These are phyloP conservation scores for Kazachstania taianensis DNA, from an alignment of 805 yeast species.

Conservation along the genomic window DNA sequence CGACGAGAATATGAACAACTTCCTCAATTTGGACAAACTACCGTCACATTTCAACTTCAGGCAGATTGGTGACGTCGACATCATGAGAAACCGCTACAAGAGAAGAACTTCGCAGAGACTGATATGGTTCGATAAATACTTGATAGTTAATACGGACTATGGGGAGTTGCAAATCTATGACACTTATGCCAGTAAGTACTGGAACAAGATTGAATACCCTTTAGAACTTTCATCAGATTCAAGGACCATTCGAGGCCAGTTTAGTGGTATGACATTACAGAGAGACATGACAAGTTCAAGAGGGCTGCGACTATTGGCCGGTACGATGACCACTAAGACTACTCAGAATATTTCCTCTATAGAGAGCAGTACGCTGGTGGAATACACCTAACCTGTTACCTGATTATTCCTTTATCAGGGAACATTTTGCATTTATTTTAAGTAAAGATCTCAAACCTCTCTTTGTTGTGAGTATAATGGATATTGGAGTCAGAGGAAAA, in stretches of 20 bases:
- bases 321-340: conserved; percentile 9
- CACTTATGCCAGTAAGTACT: conserved; percentile 12
- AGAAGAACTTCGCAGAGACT: conserved; percentile 21
- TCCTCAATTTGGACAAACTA: background rate
- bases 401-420: no score
- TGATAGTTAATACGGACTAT: conserved; percentile 20
- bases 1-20: conserved; percentile 1
- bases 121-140: conserved; percentile 13
- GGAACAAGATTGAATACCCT: conserved; percentile 18
- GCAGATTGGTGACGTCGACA: conserved; percentile 19
- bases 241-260: conserved; percentile 5
- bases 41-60: background rate
- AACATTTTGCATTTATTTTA: no score
- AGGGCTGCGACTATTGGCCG: conserved; percentile 19
- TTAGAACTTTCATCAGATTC: conserved; percentile 5
- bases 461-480: no score
- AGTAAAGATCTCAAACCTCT: no score
- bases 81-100: conserved; percentile 15
- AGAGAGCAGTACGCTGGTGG: no score
- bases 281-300: conserved; percentile 15
- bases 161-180: conserved; percentile 22
- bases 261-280: conserved; percentile 20
- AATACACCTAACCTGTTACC: no score
- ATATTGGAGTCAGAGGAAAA: no score
- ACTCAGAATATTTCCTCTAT: no score